Evolutionary conservation across 108 stramenopile species (phyloP), one percentile per base, ranked within the genome.

Genomic region (Skeletonema grethae): DNA sequence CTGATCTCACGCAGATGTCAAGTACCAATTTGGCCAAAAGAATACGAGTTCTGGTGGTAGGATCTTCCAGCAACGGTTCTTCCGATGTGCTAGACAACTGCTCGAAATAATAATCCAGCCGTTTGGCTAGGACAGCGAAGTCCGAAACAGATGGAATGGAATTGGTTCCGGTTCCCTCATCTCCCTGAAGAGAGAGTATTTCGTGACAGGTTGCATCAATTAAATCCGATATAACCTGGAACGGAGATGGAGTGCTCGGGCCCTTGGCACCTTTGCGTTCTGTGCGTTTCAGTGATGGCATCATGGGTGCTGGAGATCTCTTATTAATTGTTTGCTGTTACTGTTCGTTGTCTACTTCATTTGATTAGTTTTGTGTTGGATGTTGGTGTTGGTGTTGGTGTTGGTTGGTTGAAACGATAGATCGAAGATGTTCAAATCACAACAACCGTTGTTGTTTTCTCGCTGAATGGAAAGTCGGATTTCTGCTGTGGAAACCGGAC

Each of bases 171-270:
- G 22, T 20, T 24, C 22, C 22, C 50, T 29, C 39, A 31, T 31
- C 53, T 36, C 67, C 67, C 20, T 57, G 28, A 4, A 70, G 50
- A 1, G 25, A 22, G 31, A 75, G 38, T 30, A 75, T 75, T 62
- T 75, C 66, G n/a, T 75, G 74, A 68, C 66, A 57, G 7, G 74
- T 75, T 10, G 65, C 65, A 45, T 75, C 74, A 46, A 75, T 61
- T 58, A 57, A 32, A 53, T 75, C 74, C 0, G 65, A 67, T 9
- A 62, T 38, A 30, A 75, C 66, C 61, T 67, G 46, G 28, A 45
- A 35, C 4, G 74, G 74, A 25, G 74, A 67, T 13, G 55, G 63
- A 25, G 62, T 53, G 18, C 46, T 18, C 9, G 1, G 16, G 5
- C 16, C 18, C 46, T 48, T 53, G 18, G 8, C 22, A 1, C 50